Evolutionary conservation across 2,329 filamentous ascomycete genomes (phyloP), one percentile per base, ranked within the genome.

Genomic region (Pseudogymnoascus sp.): DNA sequence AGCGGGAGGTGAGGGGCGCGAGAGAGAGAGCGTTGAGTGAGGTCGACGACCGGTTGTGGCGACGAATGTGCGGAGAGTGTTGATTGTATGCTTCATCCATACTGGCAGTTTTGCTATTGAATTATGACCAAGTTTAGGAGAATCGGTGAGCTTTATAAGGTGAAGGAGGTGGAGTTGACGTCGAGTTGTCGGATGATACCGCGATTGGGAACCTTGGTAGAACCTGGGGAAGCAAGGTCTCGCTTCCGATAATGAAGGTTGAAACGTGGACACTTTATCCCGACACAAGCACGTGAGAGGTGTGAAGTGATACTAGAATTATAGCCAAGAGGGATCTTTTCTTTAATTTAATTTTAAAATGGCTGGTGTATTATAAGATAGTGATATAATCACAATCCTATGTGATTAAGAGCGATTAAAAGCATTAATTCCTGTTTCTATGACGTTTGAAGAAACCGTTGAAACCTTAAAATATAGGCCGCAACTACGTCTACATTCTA

Each of bases 81-180:
- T 84, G 84, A 66, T 83, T 84, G 72, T 84, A 86, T 64, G 83
- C 82, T 66, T 81, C 77, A 67, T 87, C 85, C 84, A 87, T 84
- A 63, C 59, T 74, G 64, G 56, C 21, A 73, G 60, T 38, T 23
- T 23, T 26, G 17, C n/a, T 19, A n/a, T 56, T 21, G 9, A 33
- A 1, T 56, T 33, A 33, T 15, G 6, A 17, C 50, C 50, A 56
- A 56, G 11, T 33, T 21, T 26, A 19, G n/a, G 50, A 29, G 50
- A 15, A 56, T 33, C 6, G 2, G n/a, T 2, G 50, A 33, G 50
- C 50, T 56, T 56, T 56, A 56, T 33, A 33, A 33, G 29, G 50
- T 19, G 50, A 21, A 56, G 50, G 29, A 33, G 50, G 50, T 35
- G 11, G 50, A 56, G 50, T 56, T 56, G 50, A 56, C 50, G 50